These are phyloP conservation scores for Metschnikowia vanudenii DNA, from an alignment of 805 yeast genomes.

Conservation along the genomic window DNA sequence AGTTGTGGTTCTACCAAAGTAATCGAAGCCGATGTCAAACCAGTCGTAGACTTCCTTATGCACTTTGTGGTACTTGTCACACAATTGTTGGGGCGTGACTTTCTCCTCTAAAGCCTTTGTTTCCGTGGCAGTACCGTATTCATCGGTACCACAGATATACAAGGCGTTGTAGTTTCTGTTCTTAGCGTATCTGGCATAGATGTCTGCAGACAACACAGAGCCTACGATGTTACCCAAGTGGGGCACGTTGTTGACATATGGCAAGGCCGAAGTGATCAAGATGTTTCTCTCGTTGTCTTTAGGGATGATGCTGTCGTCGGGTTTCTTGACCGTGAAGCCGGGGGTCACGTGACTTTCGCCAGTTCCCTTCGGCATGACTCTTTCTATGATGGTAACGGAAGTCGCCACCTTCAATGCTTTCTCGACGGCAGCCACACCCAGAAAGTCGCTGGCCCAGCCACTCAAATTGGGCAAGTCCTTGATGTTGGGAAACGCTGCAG, in stretches of 20 bases:
- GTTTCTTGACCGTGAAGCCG: slow-evolving; percentile 34
- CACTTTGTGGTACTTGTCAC: slow-evolving; percentile 84
- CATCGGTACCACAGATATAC: slow-evolving; percentile 95
- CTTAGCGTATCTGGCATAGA: slow-evolving; percentile 85
- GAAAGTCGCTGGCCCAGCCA: slow-evolving; percentile 45
- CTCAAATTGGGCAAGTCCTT: slow-evolving; percentile 16
- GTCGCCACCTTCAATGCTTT: slow-evolving; percentile 48
- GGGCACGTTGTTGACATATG: slow-evolving; percentile 97
- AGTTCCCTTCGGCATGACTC: slow-evolving; percentile 38
- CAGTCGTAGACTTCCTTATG: slow-evolving; percentile 92
- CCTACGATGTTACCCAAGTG: slow-evolving; percentile 98
- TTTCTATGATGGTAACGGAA: slow-evolving; percentile 43
- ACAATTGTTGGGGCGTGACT: slow-evolving; percentile 81
- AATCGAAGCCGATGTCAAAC: slow-evolving; percentile 93
- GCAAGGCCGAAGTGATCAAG: slow-evolving; percentile 91
- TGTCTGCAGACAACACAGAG: slow-evolving; percentile 91
- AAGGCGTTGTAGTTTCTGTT: slow-evolving; percentile 84
- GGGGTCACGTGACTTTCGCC: slow-evolving; percentile 35
- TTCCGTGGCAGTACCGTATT: slow-evolving; percentile 99
- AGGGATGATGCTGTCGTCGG: slow-evolving; percentile 47
- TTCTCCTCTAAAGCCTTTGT: slow-evolving; percentile 96
- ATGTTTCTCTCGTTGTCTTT: slow-evolving; percentile 72
- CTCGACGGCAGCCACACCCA: slow-evolving; percentile 37
- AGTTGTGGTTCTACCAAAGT: slow-evolving; percentile 96
- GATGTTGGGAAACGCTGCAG: slow-evolving; percentile 51